Conservation (phyloP, 2,329 filamentous ascomycete species). For the Exophiala lecanii-corni region DNA sequence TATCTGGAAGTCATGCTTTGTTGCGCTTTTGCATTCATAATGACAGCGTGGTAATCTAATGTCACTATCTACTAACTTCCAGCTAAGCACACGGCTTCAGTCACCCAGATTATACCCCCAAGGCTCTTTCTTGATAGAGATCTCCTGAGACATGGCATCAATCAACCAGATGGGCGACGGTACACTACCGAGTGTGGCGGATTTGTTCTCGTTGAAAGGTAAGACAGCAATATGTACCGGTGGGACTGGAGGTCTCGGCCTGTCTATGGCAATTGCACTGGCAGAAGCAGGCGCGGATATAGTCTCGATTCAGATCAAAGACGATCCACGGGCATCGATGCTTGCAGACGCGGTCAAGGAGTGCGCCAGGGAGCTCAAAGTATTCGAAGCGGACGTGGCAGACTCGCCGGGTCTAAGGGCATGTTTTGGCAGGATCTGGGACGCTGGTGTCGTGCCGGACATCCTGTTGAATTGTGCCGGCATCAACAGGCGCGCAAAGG, state of each 20-base stretch:
- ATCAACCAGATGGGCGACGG: slow-evolving; percentile 3
- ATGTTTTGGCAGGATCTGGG: slow-evolving; percentile 37
- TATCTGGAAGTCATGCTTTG: too few species aligned
- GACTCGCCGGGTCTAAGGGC: slow-evolving; percentile 36
- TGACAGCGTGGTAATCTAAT: too few species aligned
- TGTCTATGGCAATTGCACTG: slow-evolving; percentile 42
- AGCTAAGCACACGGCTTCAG: too few species aligned
- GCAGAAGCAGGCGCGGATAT: slow-evolving; percentile 45
- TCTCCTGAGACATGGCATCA: too few species aligned
- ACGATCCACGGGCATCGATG: slow-evolving; percentile 8
- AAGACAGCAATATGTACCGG: slow-evolving; percentile 44
- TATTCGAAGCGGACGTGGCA: slow-evolving; percentile 41
- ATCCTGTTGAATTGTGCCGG: slow-evolving; percentile 84
- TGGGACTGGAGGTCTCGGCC: slow-evolving; percentile 43
- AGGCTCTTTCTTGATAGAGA: too few species aligned
- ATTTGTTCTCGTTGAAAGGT: slow-evolving; percentile 29
- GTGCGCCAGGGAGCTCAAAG: slow-evolving; percentile 36
- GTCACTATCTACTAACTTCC: too few species aligned
- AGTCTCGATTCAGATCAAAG: slow-evolving; percentile 25
- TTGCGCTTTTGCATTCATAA: too few species aligned
- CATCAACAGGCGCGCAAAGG: slow-evolving; percentile 72
- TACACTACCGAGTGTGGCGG: not conserved
- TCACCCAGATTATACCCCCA: too few species aligned
- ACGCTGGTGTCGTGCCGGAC: slow-evolving; percentile 54
- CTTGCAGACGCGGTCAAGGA: slow-evolving; percentile 37